Conservation (phyloP, 2,329 filamentous ascomycete species). For the Exophiala spinifera region DNA sequence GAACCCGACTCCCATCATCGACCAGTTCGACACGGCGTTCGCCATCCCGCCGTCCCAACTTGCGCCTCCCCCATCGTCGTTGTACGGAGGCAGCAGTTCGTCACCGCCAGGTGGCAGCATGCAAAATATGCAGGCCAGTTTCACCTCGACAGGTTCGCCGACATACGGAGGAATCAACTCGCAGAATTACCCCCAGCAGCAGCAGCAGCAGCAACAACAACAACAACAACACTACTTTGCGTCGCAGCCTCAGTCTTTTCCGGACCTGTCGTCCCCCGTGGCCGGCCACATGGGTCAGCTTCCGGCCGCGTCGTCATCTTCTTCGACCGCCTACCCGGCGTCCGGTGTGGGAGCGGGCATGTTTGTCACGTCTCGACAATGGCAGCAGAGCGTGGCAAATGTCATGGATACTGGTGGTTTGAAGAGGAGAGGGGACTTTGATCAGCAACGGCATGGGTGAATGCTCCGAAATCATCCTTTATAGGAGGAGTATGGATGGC, state of each 20-base stretch:
- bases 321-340: conserved; percentile 5
- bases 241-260: conserved; percentile 13
- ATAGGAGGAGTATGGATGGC: no score
- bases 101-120: conserved; percentile 33
- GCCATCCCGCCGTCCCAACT: conserved; percentile 59
- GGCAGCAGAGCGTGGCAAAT: conserved; percentile 49
- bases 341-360: conserved; percentile 6
- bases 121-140: conserved; percentile 38
- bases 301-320: conserved; percentile 2
- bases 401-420: conserved; percentile 46
- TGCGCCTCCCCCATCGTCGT: conserved; percentile 23
- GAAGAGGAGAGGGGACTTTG: conserved; percentile 45
- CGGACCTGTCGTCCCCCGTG: conserved; percentile 11
- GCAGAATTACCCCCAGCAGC: conserved; percentile 28
- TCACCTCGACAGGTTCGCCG: conserved; percentile 12
- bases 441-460: no score
- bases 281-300: conserved; percentile 26
- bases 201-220: conserved; percentile 32
- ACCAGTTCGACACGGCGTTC: conserved; percentile 95
- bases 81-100: conserved; percentile 23
- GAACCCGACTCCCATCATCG: conserved; percentile 78
- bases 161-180: conserved; percentile 7
- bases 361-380: conserved; percentile 45
- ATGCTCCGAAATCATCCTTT: no score
- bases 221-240: conserved; percentile 31